A percentile compares a stretch with the other conserved stretches of the same genome.
Conservation (phyloP, 306 rosid species). For the Delonix regia region DNA sequence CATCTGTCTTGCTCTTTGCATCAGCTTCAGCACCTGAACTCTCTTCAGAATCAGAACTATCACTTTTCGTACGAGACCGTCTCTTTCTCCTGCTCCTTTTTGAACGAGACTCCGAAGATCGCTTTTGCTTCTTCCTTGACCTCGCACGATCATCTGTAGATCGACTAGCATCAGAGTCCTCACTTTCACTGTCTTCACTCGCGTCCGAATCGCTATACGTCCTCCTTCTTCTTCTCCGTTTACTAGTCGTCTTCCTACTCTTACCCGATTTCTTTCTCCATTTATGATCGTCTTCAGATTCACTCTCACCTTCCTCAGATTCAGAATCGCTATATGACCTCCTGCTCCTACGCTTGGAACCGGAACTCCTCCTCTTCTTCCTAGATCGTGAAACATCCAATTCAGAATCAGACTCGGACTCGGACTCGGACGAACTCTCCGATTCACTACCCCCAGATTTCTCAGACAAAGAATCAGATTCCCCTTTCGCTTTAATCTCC, state of each 20-base stretch:
- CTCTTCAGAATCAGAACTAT: slow-evolving; percentile 47
- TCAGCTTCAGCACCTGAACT: slow-evolving; percentile 53
- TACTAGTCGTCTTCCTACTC: slow-evolving; percentile 41
- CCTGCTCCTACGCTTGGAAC: slow-evolving; percentile 44
- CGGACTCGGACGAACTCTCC: slow-evolving; percentile 39
- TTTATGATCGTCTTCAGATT: slow-evolving; percentile 52
- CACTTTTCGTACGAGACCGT: slow-evolving; percentile 47
- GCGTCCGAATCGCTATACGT: slow-evolving; percentile 56
- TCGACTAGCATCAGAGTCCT: slow-evolving; percentile 43
- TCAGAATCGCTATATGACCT: slow-evolving; percentile 48
- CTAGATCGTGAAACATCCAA: slow-evolving; percentile 50
- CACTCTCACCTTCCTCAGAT: slow-evolving; percentile 49
- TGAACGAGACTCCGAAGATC: slow-evolving; percentile 35
- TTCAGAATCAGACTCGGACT: slow-evolving; percentile 41
- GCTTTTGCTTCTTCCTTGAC: slow-evolving; percentile 48
- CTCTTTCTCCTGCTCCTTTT: slow-evolving; percentile 46
- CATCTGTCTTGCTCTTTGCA: slow-evolving; percentile 47
- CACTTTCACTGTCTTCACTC: slow-evolving; percentile 46
- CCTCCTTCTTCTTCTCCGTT: slow-evolving; percentile 27
- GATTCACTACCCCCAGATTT: slow-evolving; percentile 31
- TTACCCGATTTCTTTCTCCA: slow-evolving; percentile 51
- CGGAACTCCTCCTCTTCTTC: slow-evolving; percentile 41
- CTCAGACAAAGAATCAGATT: slow-evolving; percentile 37
- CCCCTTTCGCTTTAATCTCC: slow-evolving; percentile 30
- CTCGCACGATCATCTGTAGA: slow-evolving; percentile 32